Base-by-base conservation (phyloP, 345 rosid genomes). In the Salix exigua region DNA sequence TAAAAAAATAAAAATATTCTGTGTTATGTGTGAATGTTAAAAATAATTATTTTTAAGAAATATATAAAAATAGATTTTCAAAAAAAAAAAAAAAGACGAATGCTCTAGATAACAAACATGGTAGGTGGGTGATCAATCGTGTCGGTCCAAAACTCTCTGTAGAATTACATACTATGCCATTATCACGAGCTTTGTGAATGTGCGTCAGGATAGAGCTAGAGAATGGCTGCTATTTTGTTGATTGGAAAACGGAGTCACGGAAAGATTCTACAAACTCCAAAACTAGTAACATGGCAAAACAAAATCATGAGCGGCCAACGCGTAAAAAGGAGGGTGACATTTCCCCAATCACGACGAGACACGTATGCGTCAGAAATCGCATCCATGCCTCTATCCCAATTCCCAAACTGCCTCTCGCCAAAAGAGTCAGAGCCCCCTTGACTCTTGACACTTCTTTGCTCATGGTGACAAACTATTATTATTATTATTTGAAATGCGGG, bases 121-220 rank as follows among this genome's bases (percentile, higher is more conserved):
- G 62, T 55, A 3, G 62, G 62, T 55, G 62, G 62, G 62, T 55
- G 62, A 55, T 55, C 26, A 10, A 3, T 55, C 28, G 12, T n/a
- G 28, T 26, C 0, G 23, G 26, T n/a, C 23, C 62, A 1, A 7
- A 9, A 3, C 25, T 55, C 23, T 3, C 13, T 1, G n/a, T 23
- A 10, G 26, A 55, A 55, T 55, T 55, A 55, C 62, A 10, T 8
- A 3, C 26, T 0, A 4, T 66, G 38, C 66, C 66, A 66, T 65
- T 50, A 31, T 75, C 72, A 75, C 72, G 72, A 67, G 78, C 78
- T n/a, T 75, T 75, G 72, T 66, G 66, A 16, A 16, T 38, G 44
- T 25, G 37, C 40, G 21, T 1, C 25, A 66, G 53, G 48, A n/a
- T 40, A 12, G n/a, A 10, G 37, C 55, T 14, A 23, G 62, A 2